Conservation (phyloP, 208 protist species). For the Crithidia sp. region DNA sequence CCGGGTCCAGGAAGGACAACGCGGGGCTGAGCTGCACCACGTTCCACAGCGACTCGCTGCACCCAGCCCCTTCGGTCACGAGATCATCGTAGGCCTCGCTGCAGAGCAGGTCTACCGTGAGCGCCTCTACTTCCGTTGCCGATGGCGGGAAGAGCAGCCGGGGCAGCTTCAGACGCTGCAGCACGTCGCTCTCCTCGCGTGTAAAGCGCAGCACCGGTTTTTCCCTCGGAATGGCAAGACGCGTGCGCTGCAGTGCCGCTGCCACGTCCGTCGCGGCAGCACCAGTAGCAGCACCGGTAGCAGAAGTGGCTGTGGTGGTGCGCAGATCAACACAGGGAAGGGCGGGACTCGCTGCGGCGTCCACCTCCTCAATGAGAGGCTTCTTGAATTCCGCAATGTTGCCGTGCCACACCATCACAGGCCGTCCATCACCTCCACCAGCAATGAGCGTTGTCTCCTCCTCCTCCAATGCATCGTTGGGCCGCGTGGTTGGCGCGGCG, state of each 20-base stretch:
- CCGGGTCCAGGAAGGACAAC: constrained; percentile 83
- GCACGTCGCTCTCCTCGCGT: constrained; percentile 54
- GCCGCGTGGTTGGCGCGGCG: neutral
- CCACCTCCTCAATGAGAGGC: constrained; percentile 67
- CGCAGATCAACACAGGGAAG: constrained; percentile 1
- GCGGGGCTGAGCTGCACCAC: constrained; percentile 79
- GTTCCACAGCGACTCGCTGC: constrained; percentile 92
- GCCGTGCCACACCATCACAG: constrained; percentile 72
- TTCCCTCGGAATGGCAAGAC: constrained; percentile 58
- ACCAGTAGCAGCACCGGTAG: neutral
- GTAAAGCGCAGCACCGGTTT: constrained; percentile 53
- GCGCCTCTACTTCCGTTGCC: constrained; percentile 44
- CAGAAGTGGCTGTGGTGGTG: neutral
- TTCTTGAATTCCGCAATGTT: constrained; percentile 81
- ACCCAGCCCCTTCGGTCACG: constrained; percentile 84
- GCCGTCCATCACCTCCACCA: constrained; percentile 13
- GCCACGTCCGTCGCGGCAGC: neutral
- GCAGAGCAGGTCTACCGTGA: constrained; percentile 85
- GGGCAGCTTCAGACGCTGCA: constrained; percentile 53
- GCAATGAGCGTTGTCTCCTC: constrained; percentile 50
- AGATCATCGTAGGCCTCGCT: constrained; percentile 90
- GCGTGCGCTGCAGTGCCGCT: constrained; percentile 18
- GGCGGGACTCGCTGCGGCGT: neutral
- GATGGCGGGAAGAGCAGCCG: constrained; percentile 66
- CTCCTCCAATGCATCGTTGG: constrained; percentile 52